phyloP scores from a whole-genome alignment of 2,329 filamentous ascomycete genomes.

The Ophiostoma angusticollis region DNA sequence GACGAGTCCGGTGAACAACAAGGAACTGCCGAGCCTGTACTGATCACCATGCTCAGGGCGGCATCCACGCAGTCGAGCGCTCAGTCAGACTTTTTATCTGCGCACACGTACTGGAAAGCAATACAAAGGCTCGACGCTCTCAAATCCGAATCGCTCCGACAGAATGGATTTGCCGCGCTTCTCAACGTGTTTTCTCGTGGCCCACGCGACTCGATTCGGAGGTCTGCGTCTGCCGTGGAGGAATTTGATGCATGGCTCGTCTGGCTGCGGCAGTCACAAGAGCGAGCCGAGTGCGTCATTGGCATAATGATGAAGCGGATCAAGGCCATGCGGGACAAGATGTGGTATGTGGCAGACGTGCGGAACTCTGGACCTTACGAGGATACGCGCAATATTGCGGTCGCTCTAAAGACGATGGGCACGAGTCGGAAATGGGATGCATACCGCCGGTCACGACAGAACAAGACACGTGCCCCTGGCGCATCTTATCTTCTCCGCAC shows the following conservation, averaged over 20 bases:
- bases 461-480: slow-evolving; percentile 32
- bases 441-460: slow-evolving; percentile 36
- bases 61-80: slow-evolving; percentile 66
- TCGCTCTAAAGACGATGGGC: slow-evolving; percentile 85
- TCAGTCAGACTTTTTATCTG: slow-evolving; percentile 69
- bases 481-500: slow-evolving; percentile 63
- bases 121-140: slow-evolving; percentile 58
- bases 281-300: slow-evolving; percentile 60
- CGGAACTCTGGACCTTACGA: slow-evolving; percentile 81
- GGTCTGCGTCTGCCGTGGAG: slow-evolving; percentile 59
- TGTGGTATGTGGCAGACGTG: slow-evolving; percentile 97
- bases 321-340: slow-evolving; percentile 75
- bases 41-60: slow-evolving; percentile 62
- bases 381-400: slow-evolving; percentile 71
- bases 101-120: slow-evolving; percentile 76
- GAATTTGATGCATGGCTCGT: slow-evolving; percentile 73
- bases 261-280: slow-evolving; percentile 71
- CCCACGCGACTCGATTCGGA: slow-evolving; percentile 54
- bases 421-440: slow-evolving; percentile 32
- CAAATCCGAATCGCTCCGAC: slow-evolving; percentile 46
- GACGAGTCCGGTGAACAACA: too few relatives aligned
- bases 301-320: slow-evolving; percentile 63
- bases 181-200: slow-evolving; percentile 63
- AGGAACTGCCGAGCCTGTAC: slow-evolving; percentile 27
- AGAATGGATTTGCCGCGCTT: slow-evolving; percentile 57